Evolutionary conservation across 192 early-diverging fungal genomes (phyloP).

Genomic region (Coemansia brasiliensis): DNA sequence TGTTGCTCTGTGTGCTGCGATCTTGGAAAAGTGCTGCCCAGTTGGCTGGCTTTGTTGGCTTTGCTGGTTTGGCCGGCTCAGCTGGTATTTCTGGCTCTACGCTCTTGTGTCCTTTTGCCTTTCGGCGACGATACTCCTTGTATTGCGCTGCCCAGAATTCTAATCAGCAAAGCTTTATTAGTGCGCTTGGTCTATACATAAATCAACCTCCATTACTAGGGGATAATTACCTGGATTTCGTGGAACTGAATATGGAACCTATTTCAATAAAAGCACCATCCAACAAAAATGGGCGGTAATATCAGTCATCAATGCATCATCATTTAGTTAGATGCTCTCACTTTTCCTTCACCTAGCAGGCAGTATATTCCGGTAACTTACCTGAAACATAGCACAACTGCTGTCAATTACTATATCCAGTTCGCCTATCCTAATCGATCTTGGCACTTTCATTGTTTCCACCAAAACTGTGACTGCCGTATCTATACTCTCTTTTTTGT

Average conservation of each 20-base stretch:
- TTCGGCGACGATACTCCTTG: constrained; percentile 28
- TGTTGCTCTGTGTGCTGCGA: background rate
- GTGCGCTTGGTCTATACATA: background rate
- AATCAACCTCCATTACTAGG: constrained; percentile 1
- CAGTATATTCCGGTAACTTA: background rate
- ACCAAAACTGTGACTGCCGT: constrained; percentile 2
- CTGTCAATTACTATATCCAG: constrained; percentile 14
- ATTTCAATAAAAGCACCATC: background rate
- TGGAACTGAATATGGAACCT: constrained; percentile 31
- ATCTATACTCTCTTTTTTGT: constrained; percentile 7
- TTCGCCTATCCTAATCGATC: constrained; percentile 21
- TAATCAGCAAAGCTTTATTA: background rate
- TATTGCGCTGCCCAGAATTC: constrained; percentile 27
- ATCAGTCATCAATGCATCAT: no score
- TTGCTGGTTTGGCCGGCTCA: background rate
- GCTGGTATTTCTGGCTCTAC: background rate
- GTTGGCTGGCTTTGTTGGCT: constrained; percentile 22
- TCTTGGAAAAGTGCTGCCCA: constrained; percentile 45
- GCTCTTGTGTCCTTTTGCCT: constrained; percentile 3
- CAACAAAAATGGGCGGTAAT: background rate
- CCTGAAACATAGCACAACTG: background rate
- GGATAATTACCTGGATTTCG: constrained; percentile 35
- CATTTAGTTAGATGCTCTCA: no score
- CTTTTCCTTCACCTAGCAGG: no score
- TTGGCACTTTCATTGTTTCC: background rate